Percentiles rank a stretch among this genome's conserved stretches.
phyloP scores from a whole-genome alignment of 352 stramenopile species.

The Peronospora farinosa region DNA sequence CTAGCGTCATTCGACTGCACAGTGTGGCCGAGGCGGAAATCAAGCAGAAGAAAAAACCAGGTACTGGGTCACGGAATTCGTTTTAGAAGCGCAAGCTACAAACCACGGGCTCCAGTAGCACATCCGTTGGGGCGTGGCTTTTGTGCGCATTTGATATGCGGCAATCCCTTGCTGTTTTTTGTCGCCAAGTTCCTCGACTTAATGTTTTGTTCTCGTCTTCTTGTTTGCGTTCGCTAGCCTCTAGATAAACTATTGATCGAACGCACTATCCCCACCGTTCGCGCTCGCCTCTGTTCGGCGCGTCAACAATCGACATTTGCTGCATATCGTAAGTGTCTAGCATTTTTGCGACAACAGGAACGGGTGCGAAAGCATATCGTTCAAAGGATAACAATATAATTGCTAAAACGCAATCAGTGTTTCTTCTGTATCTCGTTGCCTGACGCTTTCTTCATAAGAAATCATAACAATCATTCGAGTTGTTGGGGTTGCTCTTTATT shows the following conservation, averaged over 20 bases:
- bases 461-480: no score
- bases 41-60: conserved; percentile 91
- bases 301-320: conserved; percentile 7
- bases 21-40: conserved; percentile 90
- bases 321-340: background rate
- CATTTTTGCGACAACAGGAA: background rate
- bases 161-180: conserved; percentile 21
- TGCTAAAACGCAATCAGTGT: no score
- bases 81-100: conserved; percentile 34
- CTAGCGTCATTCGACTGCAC: conserved; percentile 92
- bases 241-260: conserved; percentile 33
- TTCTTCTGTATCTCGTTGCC: no score
- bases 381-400: no score
- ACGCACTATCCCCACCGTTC: conserved; percentile 5
- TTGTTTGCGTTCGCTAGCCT: conserved; percentile 22
- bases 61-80: conserved; percentile 49
- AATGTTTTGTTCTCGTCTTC: conserved; percentile 27
- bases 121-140: conserved; percentile 29
- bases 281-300: conserved; percentile 13
- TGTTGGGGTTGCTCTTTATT: no score
- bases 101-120: conserved; percentile 27
- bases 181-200: conserved; percentile 20
- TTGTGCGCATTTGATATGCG: conserved; percentile 28
- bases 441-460: no score
- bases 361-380: background rate